Evolutionary conservation across 768 basidiomycete species (phyloP), one percentile per base, ranked within the genome.

Genomic region (Asterophora lycoperdoides): DNA sequence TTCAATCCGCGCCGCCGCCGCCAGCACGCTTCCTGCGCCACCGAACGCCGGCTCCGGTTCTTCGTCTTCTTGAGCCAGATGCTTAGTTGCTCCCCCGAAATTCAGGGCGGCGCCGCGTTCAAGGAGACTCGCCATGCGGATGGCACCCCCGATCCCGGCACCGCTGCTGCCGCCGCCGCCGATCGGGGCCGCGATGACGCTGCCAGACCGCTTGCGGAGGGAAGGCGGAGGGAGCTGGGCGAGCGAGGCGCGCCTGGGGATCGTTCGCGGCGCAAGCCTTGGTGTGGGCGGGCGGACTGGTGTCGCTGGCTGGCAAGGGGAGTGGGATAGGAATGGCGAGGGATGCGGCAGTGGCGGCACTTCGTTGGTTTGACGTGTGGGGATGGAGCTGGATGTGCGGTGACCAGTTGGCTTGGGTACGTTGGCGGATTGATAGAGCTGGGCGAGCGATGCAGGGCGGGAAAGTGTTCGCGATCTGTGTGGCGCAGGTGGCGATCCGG

Each of bases 161-260:
- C 23, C 23, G 6, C 23, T 23, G 6, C n/a, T n/a, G n/a, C n/a
- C n/a, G n/a, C 23, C 50, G 14, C 53, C 54, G 38, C 41, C 35
- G 28, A 50, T 52, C 14, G 59, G 49, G 6, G 54, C 53, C 8
- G 59, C 61, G n/a, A 66, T 49, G 33, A 65, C 56, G 19, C 64
- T 71, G 40, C 66, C 66, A 1, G 68, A 64, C 17, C 67, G 62
- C 41, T 64, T 67, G 26, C 67, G 59, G 36, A 59, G 56, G 36
- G 54, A 49, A 6, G 59, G 49, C 39, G 61, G 58, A 19, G 66
- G 59, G 15, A 61, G 54, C 20, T 62, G 66, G 2, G 60, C 64
- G 26, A 56, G 55, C 15, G 65, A 68, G 14, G 58, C 48, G 3
- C 63, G 53, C 29, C n/a, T n/a, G n/a, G n/a, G n/a, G n/a, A n/a